Conservation (phyloP, 164 flowering plant species). For the Umbellularia californica region DNA sequence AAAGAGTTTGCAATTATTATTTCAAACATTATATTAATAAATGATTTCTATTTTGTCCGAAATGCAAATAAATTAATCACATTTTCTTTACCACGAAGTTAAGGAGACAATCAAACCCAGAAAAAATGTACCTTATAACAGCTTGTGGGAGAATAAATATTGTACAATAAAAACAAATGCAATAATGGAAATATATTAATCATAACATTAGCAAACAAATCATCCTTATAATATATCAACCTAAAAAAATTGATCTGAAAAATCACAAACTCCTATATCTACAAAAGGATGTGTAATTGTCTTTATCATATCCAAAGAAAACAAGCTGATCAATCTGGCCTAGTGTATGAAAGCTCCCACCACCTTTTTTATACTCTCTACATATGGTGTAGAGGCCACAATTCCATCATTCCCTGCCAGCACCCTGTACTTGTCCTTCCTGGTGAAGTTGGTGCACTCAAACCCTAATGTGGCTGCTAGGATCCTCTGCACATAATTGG, state of each 20-base stretch:
- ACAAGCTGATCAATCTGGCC: neutral
- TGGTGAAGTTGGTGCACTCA: conserved; percentile 86
- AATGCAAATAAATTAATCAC: too few species aligned
- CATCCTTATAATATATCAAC: neutral
- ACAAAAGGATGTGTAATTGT: neutral
- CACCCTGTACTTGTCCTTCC: conserved; percentile 85
- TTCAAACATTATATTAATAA: too few species aligned
- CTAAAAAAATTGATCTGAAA: neutral
- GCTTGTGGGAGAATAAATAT: neutral
- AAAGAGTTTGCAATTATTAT: too few species aligned
- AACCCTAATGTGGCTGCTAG: conserved; percentile 85
- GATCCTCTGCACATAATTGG: conserved; percentile 84
- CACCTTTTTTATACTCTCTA: conserved; percentile 33
- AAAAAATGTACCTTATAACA: neutral
- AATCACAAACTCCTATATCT: neutral
- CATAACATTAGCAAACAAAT: neutral
- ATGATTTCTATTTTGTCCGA: too few species aligned
- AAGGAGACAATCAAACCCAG: neutral
- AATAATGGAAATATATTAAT: too few species aligned
- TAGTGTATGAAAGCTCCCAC: conserved; percentile 35
- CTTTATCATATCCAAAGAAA: neutral
- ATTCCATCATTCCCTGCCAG: conserved; percentile 93
- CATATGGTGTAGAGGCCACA: conserved; percentile 36
- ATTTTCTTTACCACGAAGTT: neutral
- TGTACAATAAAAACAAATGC: neutral